Evolutionary conservation across 371 early-diverging fungal species (phyloP).

Genomic region (Batrachochytrium dendrobatidis): DNA sequence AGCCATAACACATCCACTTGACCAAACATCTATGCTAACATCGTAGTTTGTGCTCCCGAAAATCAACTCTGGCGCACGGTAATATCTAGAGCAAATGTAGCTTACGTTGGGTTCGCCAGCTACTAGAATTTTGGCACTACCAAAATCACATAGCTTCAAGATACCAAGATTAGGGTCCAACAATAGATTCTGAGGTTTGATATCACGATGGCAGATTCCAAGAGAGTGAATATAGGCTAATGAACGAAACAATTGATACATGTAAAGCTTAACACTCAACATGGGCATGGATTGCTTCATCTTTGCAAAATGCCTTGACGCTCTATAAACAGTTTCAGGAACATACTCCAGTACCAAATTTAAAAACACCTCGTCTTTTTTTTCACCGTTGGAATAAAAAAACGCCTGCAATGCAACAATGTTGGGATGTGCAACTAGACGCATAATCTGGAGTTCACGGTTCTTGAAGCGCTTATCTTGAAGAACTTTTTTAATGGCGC

Average conservation of each 20-base stretch:
- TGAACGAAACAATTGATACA: constrained; percentile 94
- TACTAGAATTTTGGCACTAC: constrained; percentile 92
- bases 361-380: constrained; percentile 88
- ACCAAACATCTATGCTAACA: constrained; percentile 95
- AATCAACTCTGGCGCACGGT: constrained; percentile 97
- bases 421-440: constrained; percentile 81
- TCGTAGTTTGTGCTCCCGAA: constrained; percentile 96
- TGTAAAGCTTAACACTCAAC: constrained; percentile 85
- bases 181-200: constrained; percentile 98
- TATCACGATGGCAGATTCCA: constrained; percentile 95
- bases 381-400: constrained; percentile 82
- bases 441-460: constrained; percentile 94
- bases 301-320: constrained; percentile 78
- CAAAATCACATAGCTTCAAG: constrained; percentile 98
- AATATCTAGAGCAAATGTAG: constrained; percentile 98
- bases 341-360: constrained; percentile 89
- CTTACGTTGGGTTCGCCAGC: constrained; percentile 93
- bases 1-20: constrained; percentile 98
- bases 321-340: constrained; percentile 90
- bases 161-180: constrained; percentile 83
- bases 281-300: constrained; percentile 89
- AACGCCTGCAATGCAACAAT: constrained; percentile 77
- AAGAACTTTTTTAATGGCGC: constrained; percentile 92
- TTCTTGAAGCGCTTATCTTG: constrained; percentile 97
- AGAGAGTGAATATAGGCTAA: constrained; percentile 93